Conservation (phyloP, 176 grass and related monocot species). For the Oryza punctata region DNA sequence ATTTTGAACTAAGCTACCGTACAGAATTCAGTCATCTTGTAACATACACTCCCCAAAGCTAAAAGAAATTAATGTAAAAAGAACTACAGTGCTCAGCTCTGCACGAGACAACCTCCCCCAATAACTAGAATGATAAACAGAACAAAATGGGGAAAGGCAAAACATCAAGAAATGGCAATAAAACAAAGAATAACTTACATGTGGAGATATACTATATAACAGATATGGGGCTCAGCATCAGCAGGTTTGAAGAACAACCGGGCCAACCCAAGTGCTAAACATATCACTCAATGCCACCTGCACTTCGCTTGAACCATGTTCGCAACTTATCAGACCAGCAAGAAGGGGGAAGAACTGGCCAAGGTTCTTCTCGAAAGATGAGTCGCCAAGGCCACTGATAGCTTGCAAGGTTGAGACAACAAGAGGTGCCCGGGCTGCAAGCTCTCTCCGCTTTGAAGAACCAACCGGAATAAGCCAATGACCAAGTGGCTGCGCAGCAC, state of each 20-base stretch:
- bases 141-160: conserved; percentile 38
- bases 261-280: conserved; percentile 83
- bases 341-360: conserved; percentile 85
- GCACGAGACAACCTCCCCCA: conserved; percentile 31
- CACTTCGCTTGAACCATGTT: conserved; percentile 94
- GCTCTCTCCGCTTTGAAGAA: conserved; percentile 90
- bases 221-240: conserved; percentile 43
- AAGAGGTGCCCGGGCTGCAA: conserved; percentile 86
- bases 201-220: conserved; percentile 39
- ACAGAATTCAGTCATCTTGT: conserved; percentile 45
- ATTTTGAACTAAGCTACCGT: conserved; percentile 45
- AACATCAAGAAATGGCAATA: conserved; percentile 2
- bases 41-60: conserved; percentile 37
- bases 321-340: conserved; percentile 82
- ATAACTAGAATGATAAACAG: conserved; percentile 34
- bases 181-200: conserved; percentile 49
- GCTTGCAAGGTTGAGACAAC: conserved; percentile 91
- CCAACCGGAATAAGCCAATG: conserved; percentile 83
- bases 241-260: conserved; percentile 77
- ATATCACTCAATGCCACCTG: conserved; percentile 89
- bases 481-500: conserved; percentile 44
- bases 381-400: conserved; percentile 67
- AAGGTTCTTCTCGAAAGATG: conserved; percentile 79
- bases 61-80: conserved; percentile 13
- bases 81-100: conserved; percentile 26